Conservation (phyloP, 2,329 filamentous ascomycete species). For the Claviceps monticola region DNA sequence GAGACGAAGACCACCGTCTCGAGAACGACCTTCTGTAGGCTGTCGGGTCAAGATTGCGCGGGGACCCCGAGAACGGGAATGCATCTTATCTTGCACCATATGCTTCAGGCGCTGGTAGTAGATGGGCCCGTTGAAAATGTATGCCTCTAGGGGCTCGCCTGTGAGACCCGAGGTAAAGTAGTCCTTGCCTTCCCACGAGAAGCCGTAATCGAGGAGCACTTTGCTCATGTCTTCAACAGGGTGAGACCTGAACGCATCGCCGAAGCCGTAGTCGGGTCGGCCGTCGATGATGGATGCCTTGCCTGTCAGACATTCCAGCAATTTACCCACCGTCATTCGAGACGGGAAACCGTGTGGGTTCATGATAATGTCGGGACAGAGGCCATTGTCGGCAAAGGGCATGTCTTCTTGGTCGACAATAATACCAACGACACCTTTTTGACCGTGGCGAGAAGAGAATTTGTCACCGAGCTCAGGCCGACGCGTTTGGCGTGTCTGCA, state of each 20-base stretch:
- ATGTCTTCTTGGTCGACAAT: conserved; percentile 95
- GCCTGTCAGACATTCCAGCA: conserved; percentile 86
- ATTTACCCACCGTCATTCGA: conserved; percentile 97
- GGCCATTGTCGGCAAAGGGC: conserved; percentile 82
- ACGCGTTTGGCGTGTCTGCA: conserved; percentile 90
- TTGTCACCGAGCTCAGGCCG: conserved; percentile 94
- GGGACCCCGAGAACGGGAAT: conserved; percentile 81
- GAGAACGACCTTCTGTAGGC: conserved; percentile 86
- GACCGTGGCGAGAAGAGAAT: conserved; percentile 94
- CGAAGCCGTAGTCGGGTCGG: conserved; percentile 71
- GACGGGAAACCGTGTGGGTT: conserved; percentile 99
- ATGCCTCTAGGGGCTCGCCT: conserved; percentile 82
- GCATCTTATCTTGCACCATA: conserved; percentile 99
- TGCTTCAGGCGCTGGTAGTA: conserved; percentile 99
- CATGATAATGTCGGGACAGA: conserved; percentile 99
- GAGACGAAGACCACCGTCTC: conserved; percentile 80
- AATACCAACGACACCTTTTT: conserved; percentile 94
- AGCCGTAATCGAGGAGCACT: conserved; percentile 74
- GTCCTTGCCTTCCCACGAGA: conserved; percentile 94
- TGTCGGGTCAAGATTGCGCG: conserved; percentile 86
- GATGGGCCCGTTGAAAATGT: conserved; percentile 97
- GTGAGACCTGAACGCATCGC: conserved; percentile 69
- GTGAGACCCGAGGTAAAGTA: conserved; percentile 93
- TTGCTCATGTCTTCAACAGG: conserved; percentile 80
- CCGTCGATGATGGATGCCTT: conserved; percentile 85